Evolutionary conservation across 2,329 filamentous ascomycete genomes (phyloP), one percentile per base, ranked within the genome.

Genomic region (Venturia aucupariae): DNA sequence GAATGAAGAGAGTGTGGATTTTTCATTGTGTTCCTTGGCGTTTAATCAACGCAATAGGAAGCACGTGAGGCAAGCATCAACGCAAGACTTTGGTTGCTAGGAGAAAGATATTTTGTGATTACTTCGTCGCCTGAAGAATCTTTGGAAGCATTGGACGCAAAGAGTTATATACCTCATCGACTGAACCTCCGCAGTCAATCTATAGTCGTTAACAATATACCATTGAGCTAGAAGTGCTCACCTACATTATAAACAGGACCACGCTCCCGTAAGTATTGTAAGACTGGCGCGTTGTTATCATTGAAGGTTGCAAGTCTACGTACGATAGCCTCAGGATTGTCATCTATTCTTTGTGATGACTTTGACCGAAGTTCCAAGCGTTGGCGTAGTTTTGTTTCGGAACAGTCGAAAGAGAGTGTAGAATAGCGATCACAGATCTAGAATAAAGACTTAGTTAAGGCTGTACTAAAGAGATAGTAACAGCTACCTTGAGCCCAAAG

Each of bases 1-100:
- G 24, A 30, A 61, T 61, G 41, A 61, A 61, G 60, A 61, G 22
- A 61, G 60, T 61, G 35, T 61, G n/a, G 60, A 61, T 61, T 61
- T 61, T 61, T 61, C 24, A 61, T 35, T 61, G 44, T 61, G n/a
- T 44, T 61, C 60, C 3, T 61, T 61, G n/a, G 60, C 60, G 4
- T 61, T 61, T 27, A 61, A 61, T 61, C 24, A 61, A 61, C 24
- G 44, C 41, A 22, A 61, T 17, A 61, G 27, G 7, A 61, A 15
- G 19, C 38, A 63, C 54, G 27, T 54, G 4, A 63, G 19, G 41
- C 61, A 5, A 63, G 61, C 30, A 48, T 63, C 30, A 54, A 63
- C 41, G 44, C 22, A 6, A 42, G 61, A 63, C 30, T 63, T 48
- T 48, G 22, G 61, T 54, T 63, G 22, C 61, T 48, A 63, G 30